phyloP scores from a whole-genome alignment of 225 moss, liverwort and hornwort genomes.

The Polytrichum commune region DNA sequence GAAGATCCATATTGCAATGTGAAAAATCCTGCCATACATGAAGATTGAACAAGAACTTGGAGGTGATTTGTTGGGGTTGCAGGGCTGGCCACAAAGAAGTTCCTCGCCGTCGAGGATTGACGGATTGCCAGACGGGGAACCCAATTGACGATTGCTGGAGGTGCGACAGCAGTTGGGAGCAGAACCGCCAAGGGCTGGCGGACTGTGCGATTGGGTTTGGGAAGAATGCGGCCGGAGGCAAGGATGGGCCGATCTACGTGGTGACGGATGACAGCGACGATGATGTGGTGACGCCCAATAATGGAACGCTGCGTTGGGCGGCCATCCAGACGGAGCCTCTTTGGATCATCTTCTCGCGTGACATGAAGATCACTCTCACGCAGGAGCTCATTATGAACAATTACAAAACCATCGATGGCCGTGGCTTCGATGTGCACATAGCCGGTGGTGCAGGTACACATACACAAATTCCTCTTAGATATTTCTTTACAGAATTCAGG shows the following conservation, averaged over 20 bases:
- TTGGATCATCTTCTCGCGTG: slow-evolving; percentile 47
- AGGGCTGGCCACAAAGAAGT: no score
- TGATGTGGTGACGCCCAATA: slow-evolving; percentile 19
- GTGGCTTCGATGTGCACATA: slow-evolving; percentile 46
- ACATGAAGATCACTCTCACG: slow-evolving; percentile 40
- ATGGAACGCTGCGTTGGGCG: slow-evolving; percentile 18
- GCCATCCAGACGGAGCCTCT: slow-evolving; percentile 27
- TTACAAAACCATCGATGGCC: slow-evolving; percentile 56
- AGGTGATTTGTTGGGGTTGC: no score
- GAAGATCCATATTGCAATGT: no score
- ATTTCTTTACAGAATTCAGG: no score
- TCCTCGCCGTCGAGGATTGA: slow-evolving; percentile 21
- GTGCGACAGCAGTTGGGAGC: slow-evolving; percentile 33
- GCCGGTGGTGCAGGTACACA: slow-evolving; percentile 38
- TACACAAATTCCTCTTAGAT: no score
- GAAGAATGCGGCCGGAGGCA: slow-evolving; percentile 42
- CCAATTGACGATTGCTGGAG: slow-evolving; percentile 64
- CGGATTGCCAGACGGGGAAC: slow-evolving; percentile 48
- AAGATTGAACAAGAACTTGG: no score
- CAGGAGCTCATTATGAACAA: slow-evolving; percentile 53
- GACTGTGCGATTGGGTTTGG: slow-evolving; percentile 56
- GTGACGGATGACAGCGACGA: slow-evolving; percentile 53
- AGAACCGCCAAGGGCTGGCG: slow-evolving; percentile 41
- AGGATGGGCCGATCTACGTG: slow-evolving; percentile 36
- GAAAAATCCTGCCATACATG: no score